phyloP scores from a whole-genome alignment of 306 rosid species.

The Prunus dulcis region DNA sequence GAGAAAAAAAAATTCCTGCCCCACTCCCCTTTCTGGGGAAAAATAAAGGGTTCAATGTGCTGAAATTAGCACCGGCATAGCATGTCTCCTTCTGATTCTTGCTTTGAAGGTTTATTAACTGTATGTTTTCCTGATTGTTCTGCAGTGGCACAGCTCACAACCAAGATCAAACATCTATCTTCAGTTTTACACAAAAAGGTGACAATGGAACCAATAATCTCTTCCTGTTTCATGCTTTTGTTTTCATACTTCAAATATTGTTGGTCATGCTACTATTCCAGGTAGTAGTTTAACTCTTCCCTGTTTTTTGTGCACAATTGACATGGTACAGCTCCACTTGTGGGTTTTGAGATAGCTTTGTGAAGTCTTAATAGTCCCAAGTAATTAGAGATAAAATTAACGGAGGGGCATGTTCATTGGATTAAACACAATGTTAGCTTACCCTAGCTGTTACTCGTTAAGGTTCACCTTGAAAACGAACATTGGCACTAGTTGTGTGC shows the following conservation, averaged over 20 bases:
- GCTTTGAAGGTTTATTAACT: conserved; percentile 12
- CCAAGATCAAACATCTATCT: conserved; percentile 82
- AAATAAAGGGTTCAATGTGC: neutral
- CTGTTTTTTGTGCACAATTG: neutral
- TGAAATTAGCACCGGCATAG: neutral
- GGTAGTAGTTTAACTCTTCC: neutral
- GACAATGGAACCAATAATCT: conserved; percentile 18
- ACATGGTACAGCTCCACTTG: neutral
- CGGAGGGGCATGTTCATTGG: neutral
- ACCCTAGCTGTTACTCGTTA: neutral
- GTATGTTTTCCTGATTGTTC: conserved; percentile 15
- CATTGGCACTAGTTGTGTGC: neutral
- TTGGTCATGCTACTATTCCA: neutral
- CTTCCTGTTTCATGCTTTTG: neutral
- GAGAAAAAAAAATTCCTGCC: neutral
- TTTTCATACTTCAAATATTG: neutral
- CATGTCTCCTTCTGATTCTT: neutral
- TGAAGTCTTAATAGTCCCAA: neutral
- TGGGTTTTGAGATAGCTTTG: neutral
- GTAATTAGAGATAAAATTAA: neutral
- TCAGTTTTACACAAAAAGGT: conserved; percentile 83
- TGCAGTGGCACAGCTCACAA: conserved; percentile 91
- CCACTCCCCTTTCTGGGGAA: neutral
- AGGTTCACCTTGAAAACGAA: neutral
- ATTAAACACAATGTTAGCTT: neutral